Conservation (phyloP, 805 yeast genomes). For the Scheffersomyces ergatensis region DNA sequence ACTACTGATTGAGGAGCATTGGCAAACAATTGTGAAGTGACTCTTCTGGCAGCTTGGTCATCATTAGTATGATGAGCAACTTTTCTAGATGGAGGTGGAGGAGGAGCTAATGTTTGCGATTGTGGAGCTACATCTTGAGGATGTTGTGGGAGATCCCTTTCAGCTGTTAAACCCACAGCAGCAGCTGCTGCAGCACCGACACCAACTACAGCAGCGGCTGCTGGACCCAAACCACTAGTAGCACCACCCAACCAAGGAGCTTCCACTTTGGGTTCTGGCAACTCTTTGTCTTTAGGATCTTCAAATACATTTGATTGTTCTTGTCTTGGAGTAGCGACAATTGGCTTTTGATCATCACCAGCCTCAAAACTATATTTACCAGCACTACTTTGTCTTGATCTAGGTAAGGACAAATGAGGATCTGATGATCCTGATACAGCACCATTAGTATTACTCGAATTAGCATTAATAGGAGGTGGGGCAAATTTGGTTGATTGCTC, state of each 20-base stretch:
- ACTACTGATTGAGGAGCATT: slow-evolving; percentile 36
- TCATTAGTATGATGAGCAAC: slow-evolving; percentile 32
- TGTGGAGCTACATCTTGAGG: neutral
- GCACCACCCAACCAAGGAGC: neutral
- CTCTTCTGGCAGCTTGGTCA: slow-evolving; percentile 23
- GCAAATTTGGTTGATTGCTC: neutral
- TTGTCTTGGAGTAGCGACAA: slow-evolving; percentile 25
- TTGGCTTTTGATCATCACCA: slow-evolving; percentile 35
- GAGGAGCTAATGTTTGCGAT: neutral
- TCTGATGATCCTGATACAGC: slow-evolving; percentile 2
- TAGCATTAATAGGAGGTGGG: neutral
- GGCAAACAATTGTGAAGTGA: slow-evolving; percentile 46
- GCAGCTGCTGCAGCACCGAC: slow-evolving; percentile 5
- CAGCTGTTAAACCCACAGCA: neutral
- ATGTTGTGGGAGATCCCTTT: neutral
- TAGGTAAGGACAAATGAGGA: slow-evolving; percentile 6
- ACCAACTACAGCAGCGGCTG: slow-evolving; percentile 8
- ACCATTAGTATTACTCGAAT: neutral
- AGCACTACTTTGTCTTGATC: slow-evolving; percentile 16
- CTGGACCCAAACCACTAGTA: slow-evolving; percentile 1
- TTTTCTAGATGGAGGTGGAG: slow-evolving; percentile 53
- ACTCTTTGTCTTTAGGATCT: slow-evolving; percentile 4
- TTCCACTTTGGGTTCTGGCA: slow-evolving; percentile 12
- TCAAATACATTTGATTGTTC: slow-evolving; percentile 9
- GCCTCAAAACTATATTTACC: slow-evolving; percentile 38